Conservation (phyloP, 176 grass and related monocot species). For the Oryza meridionalis region DNA sequence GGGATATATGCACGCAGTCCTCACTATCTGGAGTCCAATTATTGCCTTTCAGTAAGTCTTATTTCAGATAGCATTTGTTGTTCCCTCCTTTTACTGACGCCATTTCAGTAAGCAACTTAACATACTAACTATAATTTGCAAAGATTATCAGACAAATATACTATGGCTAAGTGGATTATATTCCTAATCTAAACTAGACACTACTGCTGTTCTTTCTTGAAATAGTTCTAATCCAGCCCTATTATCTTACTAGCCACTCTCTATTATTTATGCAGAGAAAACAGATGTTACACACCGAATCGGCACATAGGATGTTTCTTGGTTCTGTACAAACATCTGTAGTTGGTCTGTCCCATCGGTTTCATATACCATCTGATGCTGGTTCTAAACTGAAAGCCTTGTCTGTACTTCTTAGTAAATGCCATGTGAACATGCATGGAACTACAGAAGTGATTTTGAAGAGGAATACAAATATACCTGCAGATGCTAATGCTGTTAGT, state of each 20-base stretch:
- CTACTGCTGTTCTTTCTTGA: background rate
- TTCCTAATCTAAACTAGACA: background rate
- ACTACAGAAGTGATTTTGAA: slow-evolving; percentile 83
- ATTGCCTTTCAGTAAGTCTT: slow-evolving; percentile 71
- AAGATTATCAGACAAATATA: slow-evolving; percentile 16
- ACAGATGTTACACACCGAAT: slow-evolving; percentile 51
- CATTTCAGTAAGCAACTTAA: background rate
- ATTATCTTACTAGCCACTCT: slow-evolving; percentile 18
- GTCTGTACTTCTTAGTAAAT: slow-evolving; percentile 72
- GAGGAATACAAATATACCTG: slow-evolving; percentile 74
- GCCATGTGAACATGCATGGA: slow-evolving; percentile 59
- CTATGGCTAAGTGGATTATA: slow-evolving; percentile 6
- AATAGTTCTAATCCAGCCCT: background rate
- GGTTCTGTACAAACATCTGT: slow-evolving; percentile 83
- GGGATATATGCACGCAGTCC: slow-evolving; percentile 63
- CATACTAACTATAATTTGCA: slow-evolving; percentile 27
- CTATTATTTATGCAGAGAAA: slow-evolving; percentile 54
- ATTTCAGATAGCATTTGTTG: slow-evolving; percentile 15
- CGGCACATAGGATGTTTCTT: slow-evolving; percentile 42
- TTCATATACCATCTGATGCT: slow-evolving; percentile 60
- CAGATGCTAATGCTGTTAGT: slow-evolving; percentile 92
- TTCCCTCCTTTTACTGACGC: background rate
- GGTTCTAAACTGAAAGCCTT: slow-evolving; percentile 67
- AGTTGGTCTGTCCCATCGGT: slow-evolving; percentile 85
- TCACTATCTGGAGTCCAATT: slow-evolving; percentile 55